A percentile compares a stretch with the other conserved stretches of the same genome.
These are phyloP conservation scores for Rhodotorula glutinis DNA, from an alignment of 1,284 basidiomycete genomes.

Conservation along the genomic window DNA sequence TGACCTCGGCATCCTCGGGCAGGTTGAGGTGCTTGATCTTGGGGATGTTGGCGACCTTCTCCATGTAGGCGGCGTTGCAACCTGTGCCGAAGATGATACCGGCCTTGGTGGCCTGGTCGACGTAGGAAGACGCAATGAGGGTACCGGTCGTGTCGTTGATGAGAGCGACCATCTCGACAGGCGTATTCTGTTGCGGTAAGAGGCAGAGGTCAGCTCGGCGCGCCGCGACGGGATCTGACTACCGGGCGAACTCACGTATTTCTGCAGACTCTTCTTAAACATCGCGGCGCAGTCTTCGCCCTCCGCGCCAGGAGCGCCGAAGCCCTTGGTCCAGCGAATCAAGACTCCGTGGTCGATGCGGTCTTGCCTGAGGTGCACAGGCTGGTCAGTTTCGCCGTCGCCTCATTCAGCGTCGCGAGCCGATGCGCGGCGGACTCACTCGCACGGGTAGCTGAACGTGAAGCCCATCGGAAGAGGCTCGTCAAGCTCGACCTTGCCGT, in stretches of 20 bases:
- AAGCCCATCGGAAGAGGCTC: constrained; percentile 82
- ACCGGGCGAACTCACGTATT: constrained; percentile 51
- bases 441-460: constrained; percentile 92
- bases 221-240: no score
- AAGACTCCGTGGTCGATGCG: constrained; percentile 91
- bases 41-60: constrained; percentile 70
- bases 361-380: constrained; percentile 62
- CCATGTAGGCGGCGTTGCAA: constrained; percentile 85
- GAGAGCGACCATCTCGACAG: constrained; percentile 73
- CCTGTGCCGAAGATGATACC: constrained; percentile 97
- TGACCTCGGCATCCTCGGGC: constrained; percentile 52
- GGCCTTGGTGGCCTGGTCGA: constrained; percentile 79
- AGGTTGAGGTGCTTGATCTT: constrained; percentile 75
- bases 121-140: constrained; percentile 93
- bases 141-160: constrained; percentile 98
- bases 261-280: constrained; percentile 78
- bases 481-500: constrained; percentile 63
- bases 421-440: constrained; percentile 58
- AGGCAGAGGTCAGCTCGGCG: background rate
- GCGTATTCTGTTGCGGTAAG: constrained; percentile 50
- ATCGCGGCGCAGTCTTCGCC: constrained; percentile 87
- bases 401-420: no score
- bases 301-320: constrained; percentile 87
- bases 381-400: background rate
- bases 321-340: constrained; percentile 98